Evolutionary conservation across 441 rosid genomes (phyloP), one percentile per base, ranked within the genome.

Genomic region (Mallotus repandus): DNA sequence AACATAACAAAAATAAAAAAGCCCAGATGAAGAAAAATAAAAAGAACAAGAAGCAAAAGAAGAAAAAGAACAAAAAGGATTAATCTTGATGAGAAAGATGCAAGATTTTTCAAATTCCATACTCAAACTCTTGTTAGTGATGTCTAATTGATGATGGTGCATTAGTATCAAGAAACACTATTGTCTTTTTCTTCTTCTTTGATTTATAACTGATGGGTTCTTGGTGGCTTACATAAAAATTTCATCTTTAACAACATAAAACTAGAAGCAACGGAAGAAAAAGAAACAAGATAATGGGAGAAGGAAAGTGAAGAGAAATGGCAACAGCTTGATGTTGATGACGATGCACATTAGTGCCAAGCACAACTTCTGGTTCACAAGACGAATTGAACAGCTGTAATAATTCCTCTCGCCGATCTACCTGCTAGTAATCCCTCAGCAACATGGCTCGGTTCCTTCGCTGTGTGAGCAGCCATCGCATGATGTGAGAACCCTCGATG

Each of bases 401-500:
- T 4, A 85, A 88, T 32, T 32, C 38, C 38, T 1, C 38, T 4
- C 38, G 38, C 38, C 38, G 38, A 75, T 72, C 87, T 69, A 62
- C 76, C 45, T 82, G 90, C 66, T 83, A 89, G 22, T 97, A 89
- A 76, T 85, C 95, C 77, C 88, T 93, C 4, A 86, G 94, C 35
- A 91, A 91, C 11, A 97, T 96, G 6, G 99, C 96, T 66, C 81
- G 98, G 76, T 91, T 95, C 79, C 81, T 93, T 0, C 90, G 96
- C 38, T 89, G 89, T 57, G 97, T 96, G 19, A 90, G 98, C 78
- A 91, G 96, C 86, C 89, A 97, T 41, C 87, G 92, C 9, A 80
- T 93, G 88, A 89, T 93, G 97, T 87, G 97, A 50, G 99, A 96
- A 83, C 98, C 98, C 16, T 96, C 99, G 72, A 86, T 91, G 91